Base-by-base conservation (phyloP, 2,329 filamentous ascomycete genomes). In the Monosporascus sp. region DNA sequence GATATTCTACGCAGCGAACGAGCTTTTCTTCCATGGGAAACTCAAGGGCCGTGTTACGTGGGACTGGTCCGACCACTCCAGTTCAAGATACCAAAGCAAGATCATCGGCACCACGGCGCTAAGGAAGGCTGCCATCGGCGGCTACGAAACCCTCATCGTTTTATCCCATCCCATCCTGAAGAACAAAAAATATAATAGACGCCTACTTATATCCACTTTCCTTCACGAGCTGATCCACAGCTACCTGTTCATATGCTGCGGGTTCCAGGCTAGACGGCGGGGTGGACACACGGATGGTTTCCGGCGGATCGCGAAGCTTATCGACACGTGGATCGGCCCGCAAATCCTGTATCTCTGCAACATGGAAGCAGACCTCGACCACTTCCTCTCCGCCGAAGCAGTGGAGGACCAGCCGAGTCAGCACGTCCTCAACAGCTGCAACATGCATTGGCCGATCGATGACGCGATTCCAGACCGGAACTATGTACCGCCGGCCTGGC, bases 151-250 rank as follows among this genome's bases (percentile, higher is more conserved):
- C 1, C 71, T 85, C 25, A 83, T 87, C 49, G 77, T 84, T 5
- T 70, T 87, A 14, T 86, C 82, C 4, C 74, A 75, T 2, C 78
- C 81, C 0, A 82, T 86, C 15, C 73, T 86, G n/a, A 72, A 71
- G 39, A 74, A 80, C 57, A 73, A 68, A 15, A 74, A 72, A 48
- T 87, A 83, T 65, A 83, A 82, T 63, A 71, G 83, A 5, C 74
- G 81, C 7, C 72, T 87, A 17, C 74, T 87, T 51, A 83, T 87
- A 48, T 82, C 80, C 7, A 84, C 83, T 0, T 86, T 87, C 57
- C 62, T 87, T 47, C 84, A 87, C 62, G 84, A 87, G 67, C 77
- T 86, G 60, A 83, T 87, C 48, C 83, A 87, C 68, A 83, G 82
- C 67, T 87, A 85, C 62, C 71, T 87, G 17, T 87, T 87, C 58